Base-by-base conservation (phyloP, 352 stramenopile species). In the Phytophthora ohioensis region DNA sequence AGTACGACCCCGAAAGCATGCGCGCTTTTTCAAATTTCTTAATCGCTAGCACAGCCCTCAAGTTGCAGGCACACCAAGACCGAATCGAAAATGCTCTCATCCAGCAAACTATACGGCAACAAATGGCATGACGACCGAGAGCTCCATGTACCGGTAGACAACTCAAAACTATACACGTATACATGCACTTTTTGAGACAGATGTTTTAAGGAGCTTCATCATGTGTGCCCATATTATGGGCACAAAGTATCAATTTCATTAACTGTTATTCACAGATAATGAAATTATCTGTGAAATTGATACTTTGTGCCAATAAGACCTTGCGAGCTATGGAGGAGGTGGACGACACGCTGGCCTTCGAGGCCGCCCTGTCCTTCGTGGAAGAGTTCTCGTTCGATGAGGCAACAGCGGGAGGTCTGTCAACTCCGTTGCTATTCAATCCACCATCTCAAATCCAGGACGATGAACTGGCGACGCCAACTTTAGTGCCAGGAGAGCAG, bases 41-140 rank as follows among this genome's bases (percentile, higher is more conserved):
- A 35, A 71, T 86, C 30, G 74, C 69, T 38, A 68, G 66, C 31
- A 69, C 65, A 17, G 64, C 71, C 4, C 67, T 67, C 13, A 84
- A 69, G 10, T 67, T 84, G 38, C 73, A 70, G 27, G 57, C 62
- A 27, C 76, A 65, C 45, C 73, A 79, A 42, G 67, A 86, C 15
- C 71, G 74, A 46, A 82, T 86, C 13, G 79, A 86, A 36, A 84
- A 75, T 38, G 49, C 67, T 15, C 56, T 80, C 30, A 27, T 75
- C 11, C 57, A 66, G 15, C 58, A 34, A 58, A 21, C 48, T 3
- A 11, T 51, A 30, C 45, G 13, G 27, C 21, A 45, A 3, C 34
- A 48, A 65, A 12, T 31, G 42, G 15, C 45, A 39, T 48, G 45
- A 68, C 51, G 30, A 51, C 5, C 17, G 27, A 34, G 5, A 4